Conservation (phyloP, 805 yeast genomes). For the Saturnispora sanitii region DNA sequence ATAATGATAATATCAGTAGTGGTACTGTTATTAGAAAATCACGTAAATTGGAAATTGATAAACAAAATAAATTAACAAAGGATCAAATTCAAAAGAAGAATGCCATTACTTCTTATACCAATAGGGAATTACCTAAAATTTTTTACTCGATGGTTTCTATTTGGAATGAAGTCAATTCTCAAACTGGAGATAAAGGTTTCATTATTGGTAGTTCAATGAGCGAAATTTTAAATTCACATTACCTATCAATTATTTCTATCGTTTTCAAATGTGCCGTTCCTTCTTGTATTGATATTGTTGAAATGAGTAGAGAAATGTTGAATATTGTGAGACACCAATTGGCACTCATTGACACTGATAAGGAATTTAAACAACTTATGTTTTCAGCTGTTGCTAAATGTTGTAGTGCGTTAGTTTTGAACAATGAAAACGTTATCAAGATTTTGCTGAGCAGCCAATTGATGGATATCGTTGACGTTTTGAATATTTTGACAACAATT, state of each 20-base stretch:
- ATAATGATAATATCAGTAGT: constrained; percentile 21
- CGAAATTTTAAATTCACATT: constrained; percentile 46
- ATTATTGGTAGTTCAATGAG: constrained; percentile 42
- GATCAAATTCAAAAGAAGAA: constrained; percentile 14
- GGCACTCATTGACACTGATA: not conserved
- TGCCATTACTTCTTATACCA: constrained; percentile 26
- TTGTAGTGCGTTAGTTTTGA: constrained; percentile 1
- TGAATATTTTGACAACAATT: constrained; percentile 1
- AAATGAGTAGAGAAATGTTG: constrained; percentile 49
- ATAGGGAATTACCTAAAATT: constrained; percentile 30
- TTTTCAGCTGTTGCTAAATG: constrained; percentile 12
- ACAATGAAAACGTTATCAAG: constrained; percentile 8
- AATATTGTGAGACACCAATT: constrained; percentile 19
- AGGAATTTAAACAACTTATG: constrained; percentile 8
- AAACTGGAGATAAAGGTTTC: constrained; percentile 30
- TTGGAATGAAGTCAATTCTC: constrained; percentile 33
- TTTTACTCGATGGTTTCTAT: constrained; percentile 46
- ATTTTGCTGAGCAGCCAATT: constrained; percentile 1
- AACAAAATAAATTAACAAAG: not conserved
- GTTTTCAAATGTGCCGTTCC: constrained; percentile 52
- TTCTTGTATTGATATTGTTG: constrained; percentile 36
- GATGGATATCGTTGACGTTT: constrained; percentile 3
- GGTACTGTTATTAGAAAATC: constrained; percentile 39
- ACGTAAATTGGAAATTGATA: constrained; percentile 21
- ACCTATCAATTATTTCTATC: constrained; percentile 47